Evolutionary conservation across 768 basidiomycete genomes (phyloP).

Genomic region (Amanita molliuscula): DNA sequence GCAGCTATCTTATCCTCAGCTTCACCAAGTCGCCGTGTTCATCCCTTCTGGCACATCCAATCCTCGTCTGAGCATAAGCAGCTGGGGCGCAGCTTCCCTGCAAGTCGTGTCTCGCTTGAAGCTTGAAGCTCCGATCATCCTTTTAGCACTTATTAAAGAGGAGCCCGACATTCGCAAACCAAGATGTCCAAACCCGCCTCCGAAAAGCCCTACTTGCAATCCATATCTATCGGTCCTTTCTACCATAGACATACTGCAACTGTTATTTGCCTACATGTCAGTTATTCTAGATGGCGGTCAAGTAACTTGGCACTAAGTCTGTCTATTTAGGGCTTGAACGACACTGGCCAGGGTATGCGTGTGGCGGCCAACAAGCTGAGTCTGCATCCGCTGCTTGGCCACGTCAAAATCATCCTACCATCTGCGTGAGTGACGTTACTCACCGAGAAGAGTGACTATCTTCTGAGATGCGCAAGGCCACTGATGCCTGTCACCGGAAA

Average conservation of each 20-base stretch:
- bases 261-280: slow-evolving; percentile 60
- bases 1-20: neutral
- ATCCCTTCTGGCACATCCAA: neutral
- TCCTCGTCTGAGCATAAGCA: neutral
- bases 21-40: neutral
- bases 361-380: slow-evolving; percentile 39
- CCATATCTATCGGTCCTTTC: slow-evolving; percentile 8
- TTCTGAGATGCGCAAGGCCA: slow-evolving; percentile 10
- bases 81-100: neutral
- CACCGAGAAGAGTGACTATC: slow-evolving; percentile 6
- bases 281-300: slow-evolving; percentile 12
- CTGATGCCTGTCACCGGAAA: slow-evolving; percentile 45
- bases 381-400: slow-evolving; percentile 26
- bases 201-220: slow-evolving; percentile 3
- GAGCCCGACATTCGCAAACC: slow-evolving; percentile 3
- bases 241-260: slow-evolving; percentile 34
- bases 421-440: slow-evolving; percentile 29
- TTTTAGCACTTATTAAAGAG: neutral
- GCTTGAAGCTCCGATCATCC: slow-evolving; percentile 7
- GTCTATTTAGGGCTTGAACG: slow-evolving; percentile 31
- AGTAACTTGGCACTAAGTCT: neutral
- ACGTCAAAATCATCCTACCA: slow-evolving; percentile 64
- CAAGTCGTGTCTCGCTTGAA: slow-evolving; percentile 5
- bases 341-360: slow-evolving; percentile 45
- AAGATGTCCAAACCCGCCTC: slow-evolving; percentile 2